A percentile compares a stretch with the other conserved stretches of the same genome.
phyloP scores from a whole-genome alignment of 1,284 basidiomycete species.

The Trametes hirsuta region DNA sequence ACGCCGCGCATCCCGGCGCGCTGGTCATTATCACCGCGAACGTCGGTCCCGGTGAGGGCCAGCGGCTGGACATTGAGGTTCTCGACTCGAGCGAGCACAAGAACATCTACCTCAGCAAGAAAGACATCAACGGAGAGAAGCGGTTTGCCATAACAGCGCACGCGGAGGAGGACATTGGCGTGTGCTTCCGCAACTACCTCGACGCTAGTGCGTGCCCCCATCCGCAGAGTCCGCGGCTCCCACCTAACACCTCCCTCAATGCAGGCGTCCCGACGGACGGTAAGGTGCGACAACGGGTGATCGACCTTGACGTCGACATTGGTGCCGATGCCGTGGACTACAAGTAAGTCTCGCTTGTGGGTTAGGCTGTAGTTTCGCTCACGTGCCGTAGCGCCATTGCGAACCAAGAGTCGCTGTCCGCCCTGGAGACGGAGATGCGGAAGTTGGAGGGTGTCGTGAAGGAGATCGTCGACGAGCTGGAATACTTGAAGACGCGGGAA shows the following conservation, averaged over 20 bases:
- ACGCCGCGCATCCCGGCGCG: constrained; percentile 82
- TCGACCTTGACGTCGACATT: constrained; percentile 97
- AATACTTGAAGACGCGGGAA: constrained; percentile 90
- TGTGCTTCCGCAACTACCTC: constrained; percentile 88
- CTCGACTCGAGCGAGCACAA: constrained; percentile 86
- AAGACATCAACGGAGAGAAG: constrained; percentile 87
- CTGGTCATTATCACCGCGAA: constrained; percentile 96
- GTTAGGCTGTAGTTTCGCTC: background rate
- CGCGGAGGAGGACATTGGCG: constrained; percentile 91
- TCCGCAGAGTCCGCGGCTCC: background rate
- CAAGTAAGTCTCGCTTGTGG: constrained; percentile 62
- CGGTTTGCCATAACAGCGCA: constrained; percentile 95
- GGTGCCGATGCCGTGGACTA: constrained; percentile 99
- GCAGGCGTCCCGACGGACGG: constrained; percentile 51
- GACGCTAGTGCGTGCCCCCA: constrained; percentile 61
- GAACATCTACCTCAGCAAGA: constrained; percentile 93
- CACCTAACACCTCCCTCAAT: background rate
- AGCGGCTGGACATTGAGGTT: constrained; percentile 92
- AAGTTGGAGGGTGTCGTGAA: constrained; percentile 95
- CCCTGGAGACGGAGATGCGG: constrained; percentile 96
- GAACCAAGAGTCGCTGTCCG: constrained; percentile 95
- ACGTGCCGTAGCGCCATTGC: constrained; percentile 81
- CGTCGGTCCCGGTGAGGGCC: constrained; percentile 70
- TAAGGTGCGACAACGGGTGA: constrained; percentile 58
- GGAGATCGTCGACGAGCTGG: constrained; percentile 94